phyloP scores from a whole-genome alignment of 2,329 filamentous ascomycete species.

The Aspergillus unguis region DNA sequence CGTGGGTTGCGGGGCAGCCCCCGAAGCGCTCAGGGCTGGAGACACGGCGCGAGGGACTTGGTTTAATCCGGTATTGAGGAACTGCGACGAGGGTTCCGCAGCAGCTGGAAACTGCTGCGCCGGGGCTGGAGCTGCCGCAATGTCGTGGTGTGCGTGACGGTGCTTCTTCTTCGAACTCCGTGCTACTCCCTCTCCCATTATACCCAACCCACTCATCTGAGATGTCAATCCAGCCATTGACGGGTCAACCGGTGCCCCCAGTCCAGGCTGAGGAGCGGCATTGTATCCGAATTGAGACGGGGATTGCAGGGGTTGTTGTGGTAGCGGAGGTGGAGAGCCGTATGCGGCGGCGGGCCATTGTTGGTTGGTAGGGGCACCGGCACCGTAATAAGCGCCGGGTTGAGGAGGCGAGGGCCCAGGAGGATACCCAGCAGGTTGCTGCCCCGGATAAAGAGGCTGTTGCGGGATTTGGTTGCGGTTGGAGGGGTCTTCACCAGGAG shows the following conservation, averaged over 20 bases:
- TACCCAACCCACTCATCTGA: slow-evolving; percentile 74
- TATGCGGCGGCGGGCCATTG: slow-evolving; percentile 31
- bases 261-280: slow-evolving; percentile 24
- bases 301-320: slow-evolving; percentile 24
- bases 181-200: slow-evolving; percentile 51
- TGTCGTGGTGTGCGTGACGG: slow-evolving; percentile 83
- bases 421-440: slow-evolving; percentile 32
- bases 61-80: slow-evolving; percentile 55
- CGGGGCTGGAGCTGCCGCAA: slow-evolving; percentile 57
- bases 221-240: slow-evolving; percentile 46
- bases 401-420: slow-evolving; percentile 40
- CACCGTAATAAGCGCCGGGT: slow-evolving; percentile 35
- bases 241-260: slow-evolving; percentile 27
- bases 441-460: slow-evolving; percentile 53
- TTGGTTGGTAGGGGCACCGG: slow-evolving; percentile 31
- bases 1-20: slow-evolving; percentile 30
- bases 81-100: slow-evolving; percentile 50
- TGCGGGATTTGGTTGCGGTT: slow-evolving; percentile 52
- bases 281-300: slow-evolving; percentile 28
- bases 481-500: slow-evolving; percentile 51
- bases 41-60: slow-evolving; percentile 32
- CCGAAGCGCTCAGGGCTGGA: slow-evolving; percentile 24
- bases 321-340: slow-evolving; percentile 19
- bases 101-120: slow-evolving; percentile 64
- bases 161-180: slow-evolving; percentile 79